These are phyloP conservation scores for Candida loeiensis DNA, from an alignment of 805 yeast species.

Conservation along the genomic window DNA sequence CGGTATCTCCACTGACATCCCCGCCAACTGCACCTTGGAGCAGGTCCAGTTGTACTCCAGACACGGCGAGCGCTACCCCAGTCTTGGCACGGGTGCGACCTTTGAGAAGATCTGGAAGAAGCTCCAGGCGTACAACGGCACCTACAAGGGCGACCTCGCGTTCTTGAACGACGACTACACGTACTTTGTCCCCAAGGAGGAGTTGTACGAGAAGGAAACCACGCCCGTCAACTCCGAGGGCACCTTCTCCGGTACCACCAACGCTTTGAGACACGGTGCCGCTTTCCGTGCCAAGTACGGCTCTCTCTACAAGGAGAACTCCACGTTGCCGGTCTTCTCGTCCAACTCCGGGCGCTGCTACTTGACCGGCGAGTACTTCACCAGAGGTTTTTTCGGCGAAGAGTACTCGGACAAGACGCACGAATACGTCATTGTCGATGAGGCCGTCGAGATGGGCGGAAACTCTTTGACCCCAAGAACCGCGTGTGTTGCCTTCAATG, in stretches of 20 bases:
- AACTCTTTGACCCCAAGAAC: slow-evolving; percentile 29
- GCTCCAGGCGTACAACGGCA: slow-evolving; percentile 24
- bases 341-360: slow-evolving; percentile 54
- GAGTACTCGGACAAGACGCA: slow-evolving; percentile 31
- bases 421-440: slow-evolving; percentile 43
- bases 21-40: slow-evolving; percentile 51
- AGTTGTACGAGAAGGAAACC: slow-evolving; percentile 49
- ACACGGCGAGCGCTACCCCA: slow-evolving; percentile 77
- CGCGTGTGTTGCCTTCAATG: slow-evolving; percentile 21
- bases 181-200: slow-evolving; percentile 41
- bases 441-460: slow-evolving; percentile 43
- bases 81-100: slow-evolving; percentile 24
- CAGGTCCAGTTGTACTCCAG: slow-evolving; percentile 73
- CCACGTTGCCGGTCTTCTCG: slow-evolving; percentile 48
- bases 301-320: slow-evolving; percentile 37
- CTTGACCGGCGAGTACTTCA: slow-evolving; percentile 53
- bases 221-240: slow-evolving; percentile 40
- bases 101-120: slow-evolving; percentile 22
- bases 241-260: slow-evolving; percentile 51
- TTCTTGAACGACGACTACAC: slow-evolving; percentile 55
- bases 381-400: slow-evolving; percentile 56
- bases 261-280: slow-evolving; percentile 49
- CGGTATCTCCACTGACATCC: slow-evolving; percentile 49
- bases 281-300: slow-evolving; percentile 48
- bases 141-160: slow-evolving; percentile 47